phyloP scores from a whole-genome alignment of 148 eudicot species.

The Fagopyrum tataricum region DNA sequence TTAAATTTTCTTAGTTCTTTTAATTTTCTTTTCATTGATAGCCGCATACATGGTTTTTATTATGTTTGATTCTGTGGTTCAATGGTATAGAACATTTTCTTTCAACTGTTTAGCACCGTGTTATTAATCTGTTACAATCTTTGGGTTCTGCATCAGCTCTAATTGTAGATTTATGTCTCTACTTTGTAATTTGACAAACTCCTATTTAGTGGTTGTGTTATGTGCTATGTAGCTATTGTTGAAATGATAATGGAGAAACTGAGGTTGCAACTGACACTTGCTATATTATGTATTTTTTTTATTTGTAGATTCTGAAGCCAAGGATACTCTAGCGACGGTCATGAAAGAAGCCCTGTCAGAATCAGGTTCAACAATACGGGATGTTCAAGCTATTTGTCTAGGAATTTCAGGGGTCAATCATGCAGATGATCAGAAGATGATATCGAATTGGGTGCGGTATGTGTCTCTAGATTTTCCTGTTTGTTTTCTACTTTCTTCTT shows the following conservation, averaged over 20 bases:
- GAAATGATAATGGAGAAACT: not conserved
- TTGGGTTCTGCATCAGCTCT: not conserved
- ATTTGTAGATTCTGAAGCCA: conserved; percentile 53
- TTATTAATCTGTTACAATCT: not conserved
- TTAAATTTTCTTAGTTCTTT: no score
- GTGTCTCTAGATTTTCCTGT: conserved; percentile 3
- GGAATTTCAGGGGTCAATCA: conserved; percentile 78
- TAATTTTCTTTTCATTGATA: not conserved
- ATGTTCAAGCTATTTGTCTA: conserved; percentile 70
- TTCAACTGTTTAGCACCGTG: not conserved
- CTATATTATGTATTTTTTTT: not conserved
- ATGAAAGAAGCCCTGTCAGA: conserved; percentile 51
- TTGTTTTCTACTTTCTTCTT: not conserved
- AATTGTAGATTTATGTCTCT: not conserved
- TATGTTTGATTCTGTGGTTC: not conserved
- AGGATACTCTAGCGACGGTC: conserved; percentile 52
- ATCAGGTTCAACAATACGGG: conserved; percentile 37
- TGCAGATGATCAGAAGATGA: conserved; percentile 55
- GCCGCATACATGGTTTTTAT: not conserved
- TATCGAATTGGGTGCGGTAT: conserved; percentile 61
- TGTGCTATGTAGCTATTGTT: not conserved
- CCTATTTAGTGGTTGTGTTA: not conserved
- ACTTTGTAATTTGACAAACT: not conserved
- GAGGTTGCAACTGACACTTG: not conserved
- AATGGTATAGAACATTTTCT: not conserved